Percentiles rank a stretch among this genome's conserved stretches.
These are phyloP conservation scores for Crithidia acanthocephali DNA, from an alignment of 208 protist species.

Conservation along the genomic window DNA sequence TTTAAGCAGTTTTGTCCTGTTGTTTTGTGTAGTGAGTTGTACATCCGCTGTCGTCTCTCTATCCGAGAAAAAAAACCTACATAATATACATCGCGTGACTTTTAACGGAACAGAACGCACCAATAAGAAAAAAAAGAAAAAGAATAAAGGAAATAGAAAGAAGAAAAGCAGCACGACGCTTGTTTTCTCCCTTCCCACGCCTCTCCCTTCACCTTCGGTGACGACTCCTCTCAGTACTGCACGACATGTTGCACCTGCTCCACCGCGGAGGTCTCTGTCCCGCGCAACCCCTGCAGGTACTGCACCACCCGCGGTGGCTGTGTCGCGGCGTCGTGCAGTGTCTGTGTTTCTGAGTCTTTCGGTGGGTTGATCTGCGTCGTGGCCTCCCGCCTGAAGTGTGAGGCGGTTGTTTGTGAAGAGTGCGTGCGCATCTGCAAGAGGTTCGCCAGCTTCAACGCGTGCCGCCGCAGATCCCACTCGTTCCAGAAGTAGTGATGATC, in stretches of 20 bases:
- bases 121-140: slow-evolving; percentile 14
- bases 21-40: too few relatives aligned
- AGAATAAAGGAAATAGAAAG: too few relatives aligned
- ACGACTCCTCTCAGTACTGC: slow-evolving; percentile 43
- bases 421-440: slow-evolving; percentile 91
- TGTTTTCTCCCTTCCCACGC: background rate
- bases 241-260: slow-evolving; percentile 85
- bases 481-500: slow-evolving; percentile 94
- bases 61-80: background rate
- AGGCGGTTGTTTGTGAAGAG: slow-evolving; percentile 79
- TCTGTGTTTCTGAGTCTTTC: slow-evolving; percentile 79
- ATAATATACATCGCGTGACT: too few relatives aligned
- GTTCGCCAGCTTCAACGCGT: slow-evolving; percentile 91
- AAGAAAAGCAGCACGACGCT: background rate
- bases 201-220: background rate
- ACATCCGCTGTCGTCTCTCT: too few relatives aligned
- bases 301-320: slow-evolving; percentile 82
- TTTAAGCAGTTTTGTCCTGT: too few relatives aligned
- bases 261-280: slow-evolving; percentile 73
- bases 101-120: background rate
- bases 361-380: slow-evolving; percentile 77
- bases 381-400: slow-evolving; percentile 86
- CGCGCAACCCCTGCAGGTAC: slow-evolving; percentile 92
- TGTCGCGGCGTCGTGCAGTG: slow-evolving; percentile 78
- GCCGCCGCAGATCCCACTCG: slow-evolving; percentile 92